These are phyloP conservation scores for Boletus speciosus DNA, from an alignment of 768 basidiomycete genomes.

Conservation along the genomic window DNA sequence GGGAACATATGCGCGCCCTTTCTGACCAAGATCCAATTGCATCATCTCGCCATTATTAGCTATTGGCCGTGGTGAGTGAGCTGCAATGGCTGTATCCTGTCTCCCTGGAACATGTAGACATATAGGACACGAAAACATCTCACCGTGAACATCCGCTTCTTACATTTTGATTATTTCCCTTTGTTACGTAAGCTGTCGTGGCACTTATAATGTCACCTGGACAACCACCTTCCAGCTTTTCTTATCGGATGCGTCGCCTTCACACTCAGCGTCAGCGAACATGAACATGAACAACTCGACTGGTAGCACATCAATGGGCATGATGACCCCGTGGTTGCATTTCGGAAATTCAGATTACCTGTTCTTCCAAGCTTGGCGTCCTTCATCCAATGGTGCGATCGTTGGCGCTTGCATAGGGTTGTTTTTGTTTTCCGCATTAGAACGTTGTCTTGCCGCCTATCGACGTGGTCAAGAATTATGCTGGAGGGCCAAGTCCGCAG, in stretches of 20 bases:
- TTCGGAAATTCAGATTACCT: constrained; percentile 62
- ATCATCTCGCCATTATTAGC: neutral
- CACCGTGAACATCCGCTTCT: neutral
- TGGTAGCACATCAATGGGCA: constrained; percentile 31
- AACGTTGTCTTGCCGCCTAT: constrained; percentile 63
- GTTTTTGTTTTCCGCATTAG: constrained; percentile 62
- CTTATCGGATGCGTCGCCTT: neutral
- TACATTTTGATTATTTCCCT: neutral
- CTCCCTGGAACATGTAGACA: neutral
- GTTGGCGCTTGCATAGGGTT: constrained; percentile 74
- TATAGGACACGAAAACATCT: neutral
- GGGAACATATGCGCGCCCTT: neutral
- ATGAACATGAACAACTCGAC: constrained; percentile 6
- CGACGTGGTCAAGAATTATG: constrained; percentile 49
- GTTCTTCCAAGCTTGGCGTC: constrained; percentile 65
- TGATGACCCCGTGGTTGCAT: constrained; percentile 74
- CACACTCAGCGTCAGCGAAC: neutral
- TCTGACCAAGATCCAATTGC: neutral
- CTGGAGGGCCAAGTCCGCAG: constrained; percentile 57
- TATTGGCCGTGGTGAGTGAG: neutral
- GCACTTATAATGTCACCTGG: neutral
- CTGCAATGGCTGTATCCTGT: neutral
- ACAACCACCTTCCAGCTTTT: neutral
- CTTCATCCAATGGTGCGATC: constrained; percentile 65
- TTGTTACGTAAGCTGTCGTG: neutral